Evolutionary conservation across 2,329 filamentous ascomycete genomes (phyloP), one percentile per base, ranked within the genome.

Genomic region (Colletotrichum navitas): DNA sequence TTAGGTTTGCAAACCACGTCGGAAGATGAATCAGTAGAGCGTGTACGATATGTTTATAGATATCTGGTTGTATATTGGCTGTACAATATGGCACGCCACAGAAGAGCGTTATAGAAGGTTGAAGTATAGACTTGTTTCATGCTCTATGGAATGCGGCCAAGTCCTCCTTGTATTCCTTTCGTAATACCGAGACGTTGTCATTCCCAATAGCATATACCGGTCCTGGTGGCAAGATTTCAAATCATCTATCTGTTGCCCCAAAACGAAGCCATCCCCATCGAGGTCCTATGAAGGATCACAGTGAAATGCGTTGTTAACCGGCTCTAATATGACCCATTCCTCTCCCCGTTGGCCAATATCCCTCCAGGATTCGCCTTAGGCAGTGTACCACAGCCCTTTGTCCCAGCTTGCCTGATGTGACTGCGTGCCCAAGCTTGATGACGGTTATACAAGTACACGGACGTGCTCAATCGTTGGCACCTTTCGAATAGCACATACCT

Each of bases 41-140:
- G 14, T 65, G 61, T 68, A 65, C 21, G 43, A 65, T 65, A 54
- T 29, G 10, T n/a, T 56, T 10, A 43, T 36, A 39, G 18, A 45
- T 43, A n/a, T n/a, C n/a, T n/a, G 49, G 49, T 18, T 36, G 32
- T 49, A 49, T 36, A 24, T 12, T 24, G 7, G 34, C 47, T 61
- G 55, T 41, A 61, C 24, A 21, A 45, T 36, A 36, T 12, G 4
- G 29, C 11, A n/a, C 21, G 10, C 18, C 26, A 24, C 36, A 7
- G 21, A 55, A 11, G 11, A 55, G 21, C 52, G 52, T 6, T 36
- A n/a, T 55, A 24, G 18, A 55, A 34, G 8, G 21, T 6, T 32
- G 16, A 5, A 24, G 21, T 12, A 12, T 47, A 36, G 29, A 36
- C 32, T 24, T 34, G 1, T 5, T 36, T 32, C 5, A 24, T 21